Evolutionary conservation across 371 early-diverging fungal species (phyloP).

Genomic region (Rhizopus stolonifer): DNA sequence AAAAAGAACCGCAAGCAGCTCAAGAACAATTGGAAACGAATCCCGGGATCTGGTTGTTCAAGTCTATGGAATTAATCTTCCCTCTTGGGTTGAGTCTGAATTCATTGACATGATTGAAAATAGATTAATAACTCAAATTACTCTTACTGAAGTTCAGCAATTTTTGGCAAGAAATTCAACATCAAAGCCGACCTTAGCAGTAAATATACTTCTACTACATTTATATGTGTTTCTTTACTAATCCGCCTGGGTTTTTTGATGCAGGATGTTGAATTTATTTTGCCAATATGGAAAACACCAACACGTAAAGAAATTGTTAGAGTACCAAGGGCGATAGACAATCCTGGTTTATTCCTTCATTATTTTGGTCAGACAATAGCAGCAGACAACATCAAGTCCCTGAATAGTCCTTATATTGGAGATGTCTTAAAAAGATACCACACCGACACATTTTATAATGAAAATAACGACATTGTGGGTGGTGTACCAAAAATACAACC

Average conservation of each 20-base stretch:
- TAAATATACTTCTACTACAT: conserved; percentile 23
- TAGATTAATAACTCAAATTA: conserved; percentile 61
- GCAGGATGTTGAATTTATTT: conserved; percentile 67
- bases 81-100: conserved; percentile 65
- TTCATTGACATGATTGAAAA: conserved; percentile 67
- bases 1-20: conserved; percentile 19
- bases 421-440: conserved; percentile 47
- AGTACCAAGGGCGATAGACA: conserved; percentile 57
- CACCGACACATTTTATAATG: conserved; percentile 8
- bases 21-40: conserved; percentile 5
- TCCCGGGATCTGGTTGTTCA: conserved; percentile 62
- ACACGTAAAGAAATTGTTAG: conserved; percentile 42
- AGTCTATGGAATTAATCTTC: conserved; percentile 73
- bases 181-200: conserved; percentile 65
- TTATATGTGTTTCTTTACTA: neutral
- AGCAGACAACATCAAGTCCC: conserved; percentile 45
- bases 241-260: neutral
- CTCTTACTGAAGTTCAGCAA: conserved; percentile 64
- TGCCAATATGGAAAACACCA: conserved; percentile 53
- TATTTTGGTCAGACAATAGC: conserved; percentile 67
- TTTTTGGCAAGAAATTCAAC: conserved; percentile 70
- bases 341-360: conserved; percentile 59
- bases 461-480: conserved; percentile 9
- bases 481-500: neutral
- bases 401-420: conserved; percentile 62